Evolutionary conservation across 192 early-diverging fungal species (phyloP).

Genomic region (Linderina pennispora): DNA sequence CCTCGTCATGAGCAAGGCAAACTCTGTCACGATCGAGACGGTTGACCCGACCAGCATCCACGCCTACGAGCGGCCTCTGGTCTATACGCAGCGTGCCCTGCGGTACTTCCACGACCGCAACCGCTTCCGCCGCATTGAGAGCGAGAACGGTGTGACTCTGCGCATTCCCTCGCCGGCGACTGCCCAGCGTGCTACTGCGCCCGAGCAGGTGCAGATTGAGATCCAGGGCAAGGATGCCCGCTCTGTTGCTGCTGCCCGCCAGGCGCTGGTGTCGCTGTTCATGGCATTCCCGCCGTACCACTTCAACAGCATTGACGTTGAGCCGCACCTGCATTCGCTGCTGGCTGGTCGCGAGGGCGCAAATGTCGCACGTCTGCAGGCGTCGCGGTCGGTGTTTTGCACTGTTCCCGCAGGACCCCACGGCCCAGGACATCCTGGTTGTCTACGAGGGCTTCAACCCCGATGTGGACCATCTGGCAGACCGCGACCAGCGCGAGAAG

Average conservation of each 20-base stretch:
- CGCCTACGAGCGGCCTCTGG: slow-evolving; percentile 39
- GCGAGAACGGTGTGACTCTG: slow-evolving; percentile 57
- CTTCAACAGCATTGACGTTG: slow-evolving; percentile 68
- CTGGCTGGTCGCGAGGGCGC: slow-evolving; percentile 58
- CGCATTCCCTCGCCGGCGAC: slow-evolving; percentile 47
- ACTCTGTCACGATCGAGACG: slow-evolving; percentile 63
- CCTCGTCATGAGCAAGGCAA: slow-evolving; percentile 77
- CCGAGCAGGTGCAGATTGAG: slow-evolving; percentile 57
- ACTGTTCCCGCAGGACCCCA: slow-evolving; percentile 70
- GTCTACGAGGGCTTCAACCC: slow-evolving; percentile 67
- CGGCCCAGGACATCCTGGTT: slow-evolving; percentile 65
- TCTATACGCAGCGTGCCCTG: slow-evolving; percentile 61
- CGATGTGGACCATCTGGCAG: slow-evolving; percentile 38
- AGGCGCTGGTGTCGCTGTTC: slow-evolving; percentile 50
- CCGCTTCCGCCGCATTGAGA: slow-evolving; percentile 73
- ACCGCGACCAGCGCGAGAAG: slow-evolving; percentile 49
- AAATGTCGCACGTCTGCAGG: slow-evolving; percentile 59
- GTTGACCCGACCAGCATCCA: slow-evolving; percentile 62
- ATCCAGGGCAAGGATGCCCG: slow-evolving; percentile 63
- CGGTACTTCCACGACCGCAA: slow-evolving; percentile 70
- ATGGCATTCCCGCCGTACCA: slow-evolving; percentile 50
- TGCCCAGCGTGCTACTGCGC: slow-evolving; percentile 19
- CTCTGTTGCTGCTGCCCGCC: slow-evolving; percentile 59
- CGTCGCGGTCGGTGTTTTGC: slow-evolving; percentile 64
- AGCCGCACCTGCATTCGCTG: slow-evolving; percentile 68